Evolutionary conservation across 768 basidiomycete genomes (phyloP).

Genomic region (Melanogaster broomeanus): DNA sequence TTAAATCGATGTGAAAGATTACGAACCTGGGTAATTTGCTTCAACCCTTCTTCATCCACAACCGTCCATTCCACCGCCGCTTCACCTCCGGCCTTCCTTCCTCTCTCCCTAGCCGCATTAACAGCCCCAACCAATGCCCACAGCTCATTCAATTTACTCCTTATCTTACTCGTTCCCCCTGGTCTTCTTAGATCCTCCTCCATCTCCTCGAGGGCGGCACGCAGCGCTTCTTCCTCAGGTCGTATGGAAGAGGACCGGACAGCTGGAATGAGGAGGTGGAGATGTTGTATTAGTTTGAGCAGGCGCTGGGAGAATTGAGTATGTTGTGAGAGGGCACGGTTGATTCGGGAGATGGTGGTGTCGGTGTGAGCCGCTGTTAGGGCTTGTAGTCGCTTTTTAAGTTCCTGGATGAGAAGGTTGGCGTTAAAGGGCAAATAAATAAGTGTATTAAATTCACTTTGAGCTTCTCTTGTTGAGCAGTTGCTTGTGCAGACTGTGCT

Average conservation of each 20-base stretch:
- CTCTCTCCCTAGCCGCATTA: conserved; percentile 55
- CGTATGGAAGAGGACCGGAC: conserved; percentile 74
- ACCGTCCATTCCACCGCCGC: conserved; percentile 70
- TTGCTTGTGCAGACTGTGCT: conserved; percentile 67
- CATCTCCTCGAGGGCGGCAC: conserved; percentile 70
- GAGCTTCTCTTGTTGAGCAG: conserved; percentile 66
- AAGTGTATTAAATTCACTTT: conserved; percentile 38
- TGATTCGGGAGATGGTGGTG: conserved; percentile 66
- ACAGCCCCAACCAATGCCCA: conserved; percentile 84
- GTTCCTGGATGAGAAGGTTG: conserved; percentile 45
- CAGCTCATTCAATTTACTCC: conserved; percentile 76
- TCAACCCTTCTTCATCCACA: conserved; percentile 83
- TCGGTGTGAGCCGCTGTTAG: conserved; percentile 65
- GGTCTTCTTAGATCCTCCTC: conserved; percentile 66
- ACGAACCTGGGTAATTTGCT: conserved; percentile 71
- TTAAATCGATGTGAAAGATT: not conserved
- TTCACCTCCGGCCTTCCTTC: conserved; percentile 41
- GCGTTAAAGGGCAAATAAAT: not conserved
- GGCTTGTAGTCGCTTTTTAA: conserved; percentile 61
- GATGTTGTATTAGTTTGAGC: conserved; percentile 67
- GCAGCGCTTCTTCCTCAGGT: conserved; percentile 78
- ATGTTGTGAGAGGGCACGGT: conserved; percentile 62
- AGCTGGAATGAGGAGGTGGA: conserved; percentile 77
- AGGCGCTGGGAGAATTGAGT: conserved; percentile 73
- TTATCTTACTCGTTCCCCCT: conserved; percentile 56